Conservation (phyloP, 108 stramenopile species). For the Fistulifera pelliculosa region DNA sequence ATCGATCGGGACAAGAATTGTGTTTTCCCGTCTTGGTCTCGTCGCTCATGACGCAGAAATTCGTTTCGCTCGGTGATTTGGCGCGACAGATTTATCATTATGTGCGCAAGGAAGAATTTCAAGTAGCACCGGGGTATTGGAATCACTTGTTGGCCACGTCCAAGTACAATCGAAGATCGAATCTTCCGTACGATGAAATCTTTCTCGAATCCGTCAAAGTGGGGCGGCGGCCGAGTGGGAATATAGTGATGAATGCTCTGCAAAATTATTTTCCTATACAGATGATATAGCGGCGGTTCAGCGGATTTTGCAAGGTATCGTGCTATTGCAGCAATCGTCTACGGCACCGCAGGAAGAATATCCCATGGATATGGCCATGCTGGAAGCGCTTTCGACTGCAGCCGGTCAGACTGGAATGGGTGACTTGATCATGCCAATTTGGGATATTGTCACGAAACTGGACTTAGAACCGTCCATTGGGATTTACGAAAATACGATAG, state of each 20-base stretch:
- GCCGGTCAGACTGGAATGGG: conserved; percentile 27
- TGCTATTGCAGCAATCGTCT: conserved; percentile 6
- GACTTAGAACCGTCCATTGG: conserved; percentile 39
- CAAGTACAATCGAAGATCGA: conserved; percentile 26
- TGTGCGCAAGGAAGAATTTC: conserved; percentile 19
- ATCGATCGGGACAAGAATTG: neutral
- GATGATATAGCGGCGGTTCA: conserved; percentile 12
- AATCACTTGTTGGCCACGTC: conserved; percentile 20
- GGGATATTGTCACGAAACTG: conserved; percentile 55
- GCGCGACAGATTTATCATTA: conserved; percentile 18
- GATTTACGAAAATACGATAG: conserved; percentile 60
- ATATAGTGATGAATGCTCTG: conserved; percentile 18
- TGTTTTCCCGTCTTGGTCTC: conserved; percentile 21
- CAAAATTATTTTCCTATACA: conserved; percentile 41
- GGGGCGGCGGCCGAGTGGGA: conserved; percentile 7
- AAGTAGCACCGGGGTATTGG: conserved; percentile 13
- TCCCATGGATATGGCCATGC: conserved; percentile 20
- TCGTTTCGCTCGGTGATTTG: conserved; percentile 11
- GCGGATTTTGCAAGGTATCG: conserved; percentile 17
- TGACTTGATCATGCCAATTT: conserved; percentile 42
- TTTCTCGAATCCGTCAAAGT: conserved; percentile 11
- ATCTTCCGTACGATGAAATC: conserved; percentile 38
- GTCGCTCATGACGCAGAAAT: conserved; percentile 18
- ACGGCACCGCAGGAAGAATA: conserved; percentile 5
- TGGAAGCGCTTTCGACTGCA: conserved; percentile 46